Base-by-base conservation (phyloP, 768 basidiomycete species). In the Leccinum obscurum region DNA sequence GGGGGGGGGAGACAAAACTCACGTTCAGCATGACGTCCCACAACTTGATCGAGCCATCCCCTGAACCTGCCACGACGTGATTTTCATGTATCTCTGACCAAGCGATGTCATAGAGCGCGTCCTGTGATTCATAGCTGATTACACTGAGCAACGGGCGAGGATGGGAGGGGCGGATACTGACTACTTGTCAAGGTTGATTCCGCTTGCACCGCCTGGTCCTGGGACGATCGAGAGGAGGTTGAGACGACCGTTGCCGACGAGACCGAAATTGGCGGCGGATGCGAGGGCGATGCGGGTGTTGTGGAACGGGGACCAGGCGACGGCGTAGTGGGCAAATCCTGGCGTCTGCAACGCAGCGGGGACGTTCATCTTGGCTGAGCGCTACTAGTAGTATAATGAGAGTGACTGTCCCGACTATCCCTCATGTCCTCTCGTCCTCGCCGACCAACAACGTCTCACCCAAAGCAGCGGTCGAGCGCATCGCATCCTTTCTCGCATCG, bases 21-120 rank as follows among this genome's bases (percentile, higher is more conserved):
- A 95, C 94, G 68, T 93, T 88, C 53, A 97, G 78, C 78, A 86
- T 85, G 24, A 92, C 78, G 72, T 98, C 96, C 92, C 95, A 98
- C 32, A 98, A 77, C 71, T 87, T 87, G 68, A 97, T 82, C 14
- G 92, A 90, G 2, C 95, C 95, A 68, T 97, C 93, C 51, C 93
- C 96, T 9, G 92, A 94, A 1, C 85, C 90, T 1, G 93, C 87
- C 2, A 91, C 88, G 39, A 98, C 76, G 70, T 98, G 96, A 70
- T 96, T 94, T 77, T 96, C 95, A 74, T 97, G 93, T 34, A 86
- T 75, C 76, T 98, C 96, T 37, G 92, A 95, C 95, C 95, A 98
- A 1, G 95, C 93, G 52, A 94, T 77, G 68, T 95, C 94, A 72
- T 89, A 95, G 8, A 95, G 75, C 0, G 89, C 92, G 68, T 96